Evolutionary conservation across 2,329 filamentous ascomycete genomes (phyloP), one percentile per base, ranked within the genome.

Genomic region (Exophiala phaeomuriformis): DNA sequence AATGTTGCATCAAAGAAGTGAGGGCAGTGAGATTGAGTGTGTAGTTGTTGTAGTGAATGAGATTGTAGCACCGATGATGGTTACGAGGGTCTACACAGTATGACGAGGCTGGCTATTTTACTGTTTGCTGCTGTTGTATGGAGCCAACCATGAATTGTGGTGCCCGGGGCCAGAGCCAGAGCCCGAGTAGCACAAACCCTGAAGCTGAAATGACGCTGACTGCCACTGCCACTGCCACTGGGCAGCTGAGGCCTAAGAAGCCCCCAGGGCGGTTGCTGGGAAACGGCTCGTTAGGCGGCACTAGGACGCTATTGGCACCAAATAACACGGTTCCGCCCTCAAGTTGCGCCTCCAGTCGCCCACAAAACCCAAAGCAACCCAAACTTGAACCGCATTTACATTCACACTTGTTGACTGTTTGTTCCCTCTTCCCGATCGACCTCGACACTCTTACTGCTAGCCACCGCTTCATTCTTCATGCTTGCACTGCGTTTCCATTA

Each of bases 231-330:
- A 37, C 35, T n/a, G 8, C n/a, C 35, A 37, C 35, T 37, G 19
- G 19, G 19, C 19, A 19, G 19, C 19, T 19, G 19, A 19, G 19
- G 19, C 19, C 19, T 19, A 19, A 19, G 19, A 19, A 19, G 19
- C 19, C 19, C 19, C 19, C 19, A 19, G 19, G 19, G 19, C 19
- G 19, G 33, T 41, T 33, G 41, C 39, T 40, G 49, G 43, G 43
- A 5, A 41, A 41, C 39, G 4, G 19, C 19, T 19, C 19, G 19
- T 19, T 19, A 19, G 19, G 31, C 44, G 30, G n/a, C 31, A 36
- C 44, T 47, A 47, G 12, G 31, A 47, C 31, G 31, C 4, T 47
- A 19, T 47, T 47, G 44, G 44, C 44, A 10, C 31, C 44, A 47
- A 47, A 47, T 37, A 47, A 47, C 44, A 47, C 7, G 12, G 39